Percentiles rank a stretch among this genome's conserved stretches.
These are phyloP conservation scores for Dendrocalamus latiflorus DNA, from an alignment of 202 grass and related monocot genomes.

Conservation along the genomic window DNA sequence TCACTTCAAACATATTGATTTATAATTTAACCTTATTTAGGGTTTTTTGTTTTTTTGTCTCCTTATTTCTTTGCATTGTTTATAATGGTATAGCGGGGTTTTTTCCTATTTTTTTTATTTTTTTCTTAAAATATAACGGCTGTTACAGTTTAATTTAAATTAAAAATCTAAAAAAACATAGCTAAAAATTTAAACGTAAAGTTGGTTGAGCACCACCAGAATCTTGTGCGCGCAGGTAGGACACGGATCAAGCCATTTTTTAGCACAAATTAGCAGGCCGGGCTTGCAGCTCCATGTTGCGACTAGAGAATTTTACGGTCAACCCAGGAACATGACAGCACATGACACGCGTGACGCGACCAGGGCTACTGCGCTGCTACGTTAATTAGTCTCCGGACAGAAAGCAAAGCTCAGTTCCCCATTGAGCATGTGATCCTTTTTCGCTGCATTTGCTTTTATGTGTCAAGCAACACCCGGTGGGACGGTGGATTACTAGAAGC, in stretches of 20 bases:
- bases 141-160: too few species aligned
- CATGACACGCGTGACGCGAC: constrained; percentile 16
- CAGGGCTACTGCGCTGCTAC: neutral
- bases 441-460: neutral
- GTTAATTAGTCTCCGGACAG: neutral
- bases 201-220: neutral
- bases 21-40: too few species aligned
- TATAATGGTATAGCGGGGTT: accelerated
- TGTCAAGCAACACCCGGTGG: constrained; percentile 4
- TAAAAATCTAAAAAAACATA: too few species aligned
- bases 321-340: neutral
- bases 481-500: constrained; percentile 33
- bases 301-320: neutral
- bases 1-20: too few species aligned
- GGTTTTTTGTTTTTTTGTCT: too few species aligned
- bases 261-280: too few species aligned
- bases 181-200: too few species aligned
- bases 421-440: neutral
- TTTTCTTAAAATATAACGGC: too few species aligned
- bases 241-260: neutral
- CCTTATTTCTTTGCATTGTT: too few species aligned
- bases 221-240: neutral
- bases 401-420: neutral
- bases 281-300: neutral
- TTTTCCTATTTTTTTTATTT: too few species aligned